Base-by-base conservation (phyloP, 116 monocot genomes). In the Phalaenopsis hybrid region DNA sequence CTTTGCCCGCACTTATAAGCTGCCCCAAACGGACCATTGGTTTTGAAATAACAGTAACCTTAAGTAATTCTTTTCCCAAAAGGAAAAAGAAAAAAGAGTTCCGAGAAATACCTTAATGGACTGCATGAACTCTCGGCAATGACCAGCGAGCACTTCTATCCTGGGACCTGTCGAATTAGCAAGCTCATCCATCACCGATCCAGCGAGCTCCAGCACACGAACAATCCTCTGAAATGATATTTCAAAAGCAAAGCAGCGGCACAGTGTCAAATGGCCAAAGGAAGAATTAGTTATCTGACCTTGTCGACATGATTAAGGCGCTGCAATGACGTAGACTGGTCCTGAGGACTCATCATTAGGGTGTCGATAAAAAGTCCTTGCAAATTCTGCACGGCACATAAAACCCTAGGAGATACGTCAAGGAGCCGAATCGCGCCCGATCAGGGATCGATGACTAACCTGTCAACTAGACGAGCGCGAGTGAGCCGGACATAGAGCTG, bases 51-150 rank as follows among this genome's bases (percentile, higher is more conserved):
- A 8, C 31, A 1, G 33, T 69, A 58, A 12, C 31, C 10, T 69
- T 28, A 28, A 69, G 31, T 11, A 69, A 69, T 69, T 12, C 28
- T 28, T 69, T 69, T 21, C 18, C 21, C 0, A 33, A 69, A 33
- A 28, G 69, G 0, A 69, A 7, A 69, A 69, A 34, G 33, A 69
- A 69, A 69, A 6, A 31, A 6, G 9, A 31, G 6, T 10, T 69
- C 69, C 7, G 0, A 76, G 76, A 48, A 76, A 76, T 25, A 97
- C 97, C 94, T 83, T 92, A 76, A 99, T 93, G 75, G 89, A 91
- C 68, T 89, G 88, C 95, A 99, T 99, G 81, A 99, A 99, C 78
- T 99, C 95, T 20, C 88, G 88, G 85, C 93, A 95, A 77, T 95
- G 87, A 44, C 25, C 50, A 50, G 86, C 80, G 59, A 99, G 74